phyloP scores from a whole-genome alignment of 2,329 filamentous ascomycete species.

The Hypoxylon sp. region DNA sequence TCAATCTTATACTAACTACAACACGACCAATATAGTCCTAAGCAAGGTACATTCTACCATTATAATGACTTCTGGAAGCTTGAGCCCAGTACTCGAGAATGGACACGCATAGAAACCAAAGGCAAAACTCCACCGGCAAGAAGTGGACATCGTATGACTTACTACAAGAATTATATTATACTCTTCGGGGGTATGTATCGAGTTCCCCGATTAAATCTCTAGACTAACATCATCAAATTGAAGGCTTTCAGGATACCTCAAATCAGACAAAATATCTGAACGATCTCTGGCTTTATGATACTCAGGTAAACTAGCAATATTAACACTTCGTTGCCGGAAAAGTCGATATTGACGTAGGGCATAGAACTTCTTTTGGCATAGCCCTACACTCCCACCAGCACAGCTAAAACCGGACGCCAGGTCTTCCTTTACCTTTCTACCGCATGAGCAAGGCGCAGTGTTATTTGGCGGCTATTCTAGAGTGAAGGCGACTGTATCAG shows the following conservation, averaged over 20 bases:
- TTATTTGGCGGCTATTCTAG: slow-evolving; percentile 95
- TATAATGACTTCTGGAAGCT: slow-evolving; percentile 99
- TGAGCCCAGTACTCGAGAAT: slow-evolving; percentile 87
- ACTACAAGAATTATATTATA: slow-evolving; percentile 96
- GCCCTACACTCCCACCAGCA: slow-evolving; percentile 79
- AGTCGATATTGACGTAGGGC: slow-evolving; percentile 32
- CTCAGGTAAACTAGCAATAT: slow-evolving; percentile 56
- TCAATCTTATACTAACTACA: slow-evolving; percentile 24
- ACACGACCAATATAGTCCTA: slow-evolving; percentile 67
- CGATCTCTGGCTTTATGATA: slow-evolving; percentile 97
- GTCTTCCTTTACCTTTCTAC: slow-evolving; percentile 92
- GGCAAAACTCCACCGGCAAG: slow-evolving; percentile 86
- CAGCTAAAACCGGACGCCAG: slow-evolving; percentile 90
- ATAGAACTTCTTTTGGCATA: slow-evolving; percentile 86
- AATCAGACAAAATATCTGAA: slow-evolving; percentile 94
- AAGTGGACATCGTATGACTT: slow-evolving; percentile 95
- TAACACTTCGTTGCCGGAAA: not conserved
- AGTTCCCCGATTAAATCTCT: not conserved
- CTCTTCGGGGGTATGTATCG: slow-evolving; percentile 78
- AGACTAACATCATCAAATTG: slow-evolving; percentile 31
- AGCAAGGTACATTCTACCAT: slow-evolving; percentile 98
- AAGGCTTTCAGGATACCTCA: slow-evolving; percentile 92
- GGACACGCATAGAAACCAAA: slow-evolving; percentile 87
- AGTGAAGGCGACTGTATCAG: slow-evolving; percentile 78
- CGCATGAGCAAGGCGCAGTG: slow-evolving; percentile 90